Evolutionary conservation across 257 asterid genomes (phyloP).

Genomic region (Fraxinus anomala): DNA sequence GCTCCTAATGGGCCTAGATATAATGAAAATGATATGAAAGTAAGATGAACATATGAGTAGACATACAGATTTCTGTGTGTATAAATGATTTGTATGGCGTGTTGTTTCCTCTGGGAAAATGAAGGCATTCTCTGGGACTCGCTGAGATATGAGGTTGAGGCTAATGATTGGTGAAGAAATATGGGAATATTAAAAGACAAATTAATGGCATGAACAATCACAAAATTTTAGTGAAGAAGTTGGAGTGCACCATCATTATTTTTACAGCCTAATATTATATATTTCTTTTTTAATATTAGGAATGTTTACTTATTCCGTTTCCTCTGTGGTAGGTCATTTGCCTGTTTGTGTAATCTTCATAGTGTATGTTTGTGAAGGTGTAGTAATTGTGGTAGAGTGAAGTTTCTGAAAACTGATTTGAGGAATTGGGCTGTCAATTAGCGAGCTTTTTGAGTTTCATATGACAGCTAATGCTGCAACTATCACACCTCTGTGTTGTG

Average conservation of each 20-base stretch:
- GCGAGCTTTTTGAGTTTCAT: not conserved
- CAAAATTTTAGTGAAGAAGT: slow-evolving; percentile 4
- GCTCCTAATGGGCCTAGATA: too few relatives aligned
- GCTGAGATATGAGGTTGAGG: not conserved
- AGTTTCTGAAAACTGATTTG: not conserved
- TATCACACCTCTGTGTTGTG: not conserved
- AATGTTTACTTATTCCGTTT: not conserved
- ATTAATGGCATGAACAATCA: not conserved
- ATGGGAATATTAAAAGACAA: not conserved
- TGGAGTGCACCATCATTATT: not conserved
- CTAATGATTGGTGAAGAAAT: not conserved
- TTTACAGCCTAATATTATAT: slow-evolving; percentile 3
- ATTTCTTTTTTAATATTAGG: not conserved
- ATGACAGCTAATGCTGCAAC: not conserved
- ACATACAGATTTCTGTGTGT: too few relatives aligned
- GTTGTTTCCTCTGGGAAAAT: not conserved
- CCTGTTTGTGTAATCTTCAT: not conserved
- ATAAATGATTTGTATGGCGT: not conserved
- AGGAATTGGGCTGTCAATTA: not conserved
- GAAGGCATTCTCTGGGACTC: slow-evolving; percentile 1
- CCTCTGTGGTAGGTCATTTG: not conserved
- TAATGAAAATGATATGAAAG: not conserved
- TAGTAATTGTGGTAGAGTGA: not conserved
- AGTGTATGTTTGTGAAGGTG: not conserved
- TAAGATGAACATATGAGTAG: not conserved